A percentile compares a stretch with the other conserved stretches of the same genome.
phyloP scores from a whole-genome alignment of 495 filamentous ascomycete genomes.

The Aspergillus nidulans region DNA sequence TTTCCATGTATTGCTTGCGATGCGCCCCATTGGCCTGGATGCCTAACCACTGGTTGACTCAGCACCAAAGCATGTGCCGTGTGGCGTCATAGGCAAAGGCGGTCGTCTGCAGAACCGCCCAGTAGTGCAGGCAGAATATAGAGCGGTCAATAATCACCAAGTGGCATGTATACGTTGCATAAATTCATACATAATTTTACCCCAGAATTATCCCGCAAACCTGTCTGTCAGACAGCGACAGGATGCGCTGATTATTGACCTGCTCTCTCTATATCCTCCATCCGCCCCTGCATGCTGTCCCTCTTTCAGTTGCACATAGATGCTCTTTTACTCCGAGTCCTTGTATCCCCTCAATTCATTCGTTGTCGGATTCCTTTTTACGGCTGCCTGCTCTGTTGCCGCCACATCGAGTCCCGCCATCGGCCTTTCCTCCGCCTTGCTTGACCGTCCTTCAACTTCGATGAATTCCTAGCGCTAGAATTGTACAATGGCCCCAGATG shows the following conservation, averaged over 20 bases:
- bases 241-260: neutral
- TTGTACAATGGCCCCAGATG: conserved; percentile 42
- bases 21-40: conserved; percentile 5
- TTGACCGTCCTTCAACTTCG: conserved; percentile 2
- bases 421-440: neutral
- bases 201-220: conserved; percentile 13
- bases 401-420: conserved; percentile 2
- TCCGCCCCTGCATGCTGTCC: neutral
- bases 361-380: neutral
- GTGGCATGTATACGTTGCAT: neutral
- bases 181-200: conserved; percentile 2
- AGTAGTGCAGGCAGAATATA: neutral
- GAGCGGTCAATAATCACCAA: neutral
- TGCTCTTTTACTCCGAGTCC: neutral
- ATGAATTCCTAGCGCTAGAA: conserved; percentile 19
- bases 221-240: conserved; percentile 2
- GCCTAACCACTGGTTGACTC: conserved; percentile 7
- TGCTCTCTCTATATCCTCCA: neutral
- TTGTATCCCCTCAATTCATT: neutral
- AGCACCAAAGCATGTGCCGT: neutral
- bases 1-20: neutral
- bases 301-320: neutral
- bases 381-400: conserved; percentile 2
- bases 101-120: neutral
- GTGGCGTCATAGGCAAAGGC: conserved; percentile 16